Percentiles rank a stretch among this genome's conserved stretches.
These are phyloP conservation scores for Neurospora sp. DNA, from an alignment of 495 filamentous ascomycete species.

Conservation along the genomic window DNA sequence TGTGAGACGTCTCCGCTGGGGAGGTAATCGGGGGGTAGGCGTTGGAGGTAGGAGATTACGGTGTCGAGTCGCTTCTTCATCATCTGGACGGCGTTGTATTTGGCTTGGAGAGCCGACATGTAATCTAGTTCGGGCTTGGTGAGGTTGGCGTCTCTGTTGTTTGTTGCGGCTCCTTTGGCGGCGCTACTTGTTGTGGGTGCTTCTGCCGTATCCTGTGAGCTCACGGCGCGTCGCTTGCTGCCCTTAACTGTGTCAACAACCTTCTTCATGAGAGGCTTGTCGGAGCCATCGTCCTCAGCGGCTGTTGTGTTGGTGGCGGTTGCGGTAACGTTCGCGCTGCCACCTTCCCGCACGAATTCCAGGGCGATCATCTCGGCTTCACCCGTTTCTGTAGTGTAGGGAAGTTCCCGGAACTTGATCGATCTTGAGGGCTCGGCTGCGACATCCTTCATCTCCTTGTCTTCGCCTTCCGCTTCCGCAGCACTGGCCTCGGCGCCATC, in stretches of 20 bases:
- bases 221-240: slow-evolving; percentile 32
- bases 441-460: slow-evolving; percentile 67
- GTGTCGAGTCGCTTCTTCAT: slow-evolving; percentile 75
- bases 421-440: slow-evolving; percentile 41
- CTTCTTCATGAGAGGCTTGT: slow-evolving; percentile 19
- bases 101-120: slow-evolving; percentile 61
- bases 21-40: slow-evolving; percentile 55
- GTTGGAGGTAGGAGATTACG: slow-evolving; percentile 68
- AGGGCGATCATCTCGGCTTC: slow-evolving; percentile 97
- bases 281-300: slow-evolving; percentile 23
- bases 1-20: slow-evolving; percentile 27
- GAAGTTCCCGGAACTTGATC: slow-evolving; percentile 71
- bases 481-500: slow-evolving; percentile 36
- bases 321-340: slow-evolving; percentile 59
- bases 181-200: slow-evolving; percentile 1
- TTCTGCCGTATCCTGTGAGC: slow-evolving; percentile 22
- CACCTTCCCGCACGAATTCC: slow-evolving; percentile 77
- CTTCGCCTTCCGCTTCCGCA: slow-evolving; percentile 33
- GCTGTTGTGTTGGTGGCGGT: slow-evolving; percentile 14
- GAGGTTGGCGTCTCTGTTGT: slow-evolving; percentile 41
- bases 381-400: slow-evolving; percentile 81
- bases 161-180: slow-evolving; percentile 19
- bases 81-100: slow-evolving; percentile 86
- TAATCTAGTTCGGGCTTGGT: slow-evolving; percentile 69
- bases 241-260: slow-evolving; percentile 35